Evolutionary conservation across 2,329 filamentous ascomycete genomes (phyloP).

Genomic region (Thyridium curvatum): DNA sequence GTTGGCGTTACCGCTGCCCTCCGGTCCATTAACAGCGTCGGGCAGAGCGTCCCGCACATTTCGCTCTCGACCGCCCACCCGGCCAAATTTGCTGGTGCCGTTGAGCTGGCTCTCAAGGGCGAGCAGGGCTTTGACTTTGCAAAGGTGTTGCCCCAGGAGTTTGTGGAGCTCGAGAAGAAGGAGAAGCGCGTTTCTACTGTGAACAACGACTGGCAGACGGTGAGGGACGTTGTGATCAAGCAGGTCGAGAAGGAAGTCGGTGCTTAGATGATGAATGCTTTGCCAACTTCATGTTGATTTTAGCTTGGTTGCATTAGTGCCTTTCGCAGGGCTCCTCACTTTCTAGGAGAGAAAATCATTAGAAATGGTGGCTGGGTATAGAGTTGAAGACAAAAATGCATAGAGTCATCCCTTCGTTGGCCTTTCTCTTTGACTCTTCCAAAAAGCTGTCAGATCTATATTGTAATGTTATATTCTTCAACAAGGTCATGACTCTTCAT

Average conservation of each 20-base stretch:
- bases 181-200: slow-evolving; percentile 68
- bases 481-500: too few relatives aligned
- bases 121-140: slow-evolving; percentile 71
- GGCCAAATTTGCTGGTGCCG: slow-evolving; percentile 85
- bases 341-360: too few relatives aligned
- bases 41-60: slow-evolving; percentile 59
- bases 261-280: too few relatives aligned
- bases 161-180: slow-evolving; percentile 70
- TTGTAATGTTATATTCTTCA: too few relatives aligned
- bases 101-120: slow-evolving; percentile 69
- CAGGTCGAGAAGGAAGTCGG: slow-evolving; percentile 62
- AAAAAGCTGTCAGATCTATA: too few relatives aligned
- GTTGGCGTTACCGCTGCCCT: slow-evolving; percentile 75
- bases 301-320: too few relatives aligned
- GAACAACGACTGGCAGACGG: slow-evolving; percentile 65
- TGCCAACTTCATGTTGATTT: too few relatives aligned
- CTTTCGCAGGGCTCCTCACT: too few relatives aligned
- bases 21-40: slow-evolving; percentile 55
- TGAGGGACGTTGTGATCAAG: slow-evolving; percentile 67
- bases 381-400: too few relatives aligned
- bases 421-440: too few relatives aligned
- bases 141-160: slow-evolving; percentile 74
- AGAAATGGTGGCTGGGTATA: too few relatives aligned
- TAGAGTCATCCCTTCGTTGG: too few relatives aligned
- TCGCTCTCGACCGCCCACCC: slow-evolving; percentile 91